These are phyloP conservation scores for Symmetrospora coprosmae DNA, from an alignment of 768 basidiomycete genomes.

Conservation along the genomic window DNA sequence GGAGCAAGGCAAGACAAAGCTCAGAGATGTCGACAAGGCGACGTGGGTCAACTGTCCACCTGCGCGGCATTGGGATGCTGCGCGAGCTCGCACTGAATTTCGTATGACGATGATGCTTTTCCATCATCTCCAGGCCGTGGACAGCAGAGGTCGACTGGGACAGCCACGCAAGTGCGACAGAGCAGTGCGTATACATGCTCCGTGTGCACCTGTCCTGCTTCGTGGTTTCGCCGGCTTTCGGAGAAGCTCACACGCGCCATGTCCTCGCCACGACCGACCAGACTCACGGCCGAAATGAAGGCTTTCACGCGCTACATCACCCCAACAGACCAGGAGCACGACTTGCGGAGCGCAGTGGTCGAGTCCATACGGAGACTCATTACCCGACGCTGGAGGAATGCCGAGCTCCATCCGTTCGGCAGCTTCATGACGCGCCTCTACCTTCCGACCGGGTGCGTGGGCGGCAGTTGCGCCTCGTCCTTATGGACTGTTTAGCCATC, in stretches of 20 bases:
- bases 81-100: slow-evolving; percentile 38
- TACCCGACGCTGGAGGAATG: slow-evolving; percentile 56
- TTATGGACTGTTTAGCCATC: not conserved
- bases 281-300: slow-evolving; percentile 72
- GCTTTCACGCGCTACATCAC: slow-evolving; percentile 78
- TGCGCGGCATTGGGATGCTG: slow-evolving; percentile 15
- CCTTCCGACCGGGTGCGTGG: slow-evolving; percentile 75
- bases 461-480: too few relatives aligned
- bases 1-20: slow-evolving; percentile 14
- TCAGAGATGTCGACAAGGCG: slow-evolving; percentile 9
- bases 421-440: slow-evolving; percentile 87
- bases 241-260: not conserved
- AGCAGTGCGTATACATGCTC: slow-evolving; percentile 49
- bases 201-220: too few relatives aligned
- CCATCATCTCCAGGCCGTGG: slow-evolving; percentile 49
- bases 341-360: slow-evolving; percentile 61
- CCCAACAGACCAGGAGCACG: slow-evolving; percentile 70
- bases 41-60: slow-evolving; percentile 22
- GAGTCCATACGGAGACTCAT: slow-evolving; percentile 55
- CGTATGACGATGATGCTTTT: slow-evolving; percentile 44
- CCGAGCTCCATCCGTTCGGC: slow-evolving; percentile 71
- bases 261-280: too few relatives aligned
- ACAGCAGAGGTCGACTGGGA: slow-evolving; percentile 56
- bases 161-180: slow-evolving; percentile 58
- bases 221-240: not conserved